These are phyloP conservation scores for Bondarzewia mesenterica DNA, from an alignment of 1,284 basidiomycete genomes.

Conservation along the genomic window DNA sequence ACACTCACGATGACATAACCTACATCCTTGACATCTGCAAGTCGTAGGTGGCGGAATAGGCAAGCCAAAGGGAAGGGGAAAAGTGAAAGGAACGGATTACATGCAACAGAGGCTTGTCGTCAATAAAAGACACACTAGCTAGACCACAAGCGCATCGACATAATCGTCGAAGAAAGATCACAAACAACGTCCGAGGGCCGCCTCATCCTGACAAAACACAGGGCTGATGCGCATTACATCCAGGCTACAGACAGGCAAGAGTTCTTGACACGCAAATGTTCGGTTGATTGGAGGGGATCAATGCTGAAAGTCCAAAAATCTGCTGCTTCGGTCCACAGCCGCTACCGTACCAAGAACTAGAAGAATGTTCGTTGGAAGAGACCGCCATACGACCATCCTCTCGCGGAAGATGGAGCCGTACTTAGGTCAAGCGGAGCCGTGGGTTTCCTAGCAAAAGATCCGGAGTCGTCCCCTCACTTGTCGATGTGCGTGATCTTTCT, in stretches of 20 bases:
- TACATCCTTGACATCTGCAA: slow-evolving; percentile 89
- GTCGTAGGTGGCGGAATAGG: slow-evolving; percentile 23
- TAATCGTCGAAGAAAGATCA: slow-evolving; percentile 23
- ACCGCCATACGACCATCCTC: slow-evolving; percentile 22
- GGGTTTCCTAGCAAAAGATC: slow-evolving; percentile 27
- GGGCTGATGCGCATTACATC: slow-evolving; percentile 31
- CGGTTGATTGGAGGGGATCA: slow-evolving; percentile 25
- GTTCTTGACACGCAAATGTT: slow-evolving; percentile 33
- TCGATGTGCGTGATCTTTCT: slow-evolving; percentile 28
- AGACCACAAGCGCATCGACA: slow-evolving; percentile 50
- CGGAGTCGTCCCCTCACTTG: slow-evolving; percentile 34
- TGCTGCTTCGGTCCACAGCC: slow-evolving; percentile 35
- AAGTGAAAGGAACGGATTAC: slow-evolving; percentile 20
- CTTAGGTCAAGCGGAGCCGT: slow-evolving; percentile 25
- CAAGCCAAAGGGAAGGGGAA: slow-evolving; percentile 26
- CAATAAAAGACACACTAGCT: slow-evolving; percentile 41
- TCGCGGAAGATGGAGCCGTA: slow-evolving; percentile 25
- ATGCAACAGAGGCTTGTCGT: slow-evolving; percentile 29
- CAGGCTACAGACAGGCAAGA: slow-evolving; percentile 45
- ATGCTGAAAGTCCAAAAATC: slow-evolving; percentile 23
- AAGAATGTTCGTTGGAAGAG: slow-evolving; percentile 34
- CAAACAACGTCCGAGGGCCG: slow-evolving; percentile 30
- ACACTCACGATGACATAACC: slow-evolving; percentile 81
- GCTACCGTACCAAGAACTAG: slow-evolving; percentile 36
- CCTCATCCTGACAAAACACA: slow-evolving; percentile 22